These are phyloP conservation scores for Stemphylium lycopersici DNA, from an alignment of 2,329 filamentous ascomycete species.

Conservation along the genomic window DNA sequence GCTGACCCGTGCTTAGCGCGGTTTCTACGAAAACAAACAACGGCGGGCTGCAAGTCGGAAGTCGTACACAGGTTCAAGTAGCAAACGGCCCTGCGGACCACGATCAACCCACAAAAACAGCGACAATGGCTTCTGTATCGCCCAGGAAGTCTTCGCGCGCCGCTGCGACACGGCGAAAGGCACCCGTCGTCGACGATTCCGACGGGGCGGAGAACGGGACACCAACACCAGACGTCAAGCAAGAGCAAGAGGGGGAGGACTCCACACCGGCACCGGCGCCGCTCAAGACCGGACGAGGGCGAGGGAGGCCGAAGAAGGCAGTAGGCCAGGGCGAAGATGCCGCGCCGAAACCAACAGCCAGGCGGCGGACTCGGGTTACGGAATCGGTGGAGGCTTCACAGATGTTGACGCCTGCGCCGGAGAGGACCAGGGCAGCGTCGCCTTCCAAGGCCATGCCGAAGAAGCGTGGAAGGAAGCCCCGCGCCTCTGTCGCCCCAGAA, in stretches of 20 bases:
- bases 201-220: conserved; percentile 75
- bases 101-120: conserved; percentile 24
- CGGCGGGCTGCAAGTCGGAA: conserved; percentile 11
- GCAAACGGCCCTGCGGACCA: conserved; percentile 10
- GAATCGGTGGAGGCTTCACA: conserved; percentile 65
- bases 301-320: conserved; percentile 59
- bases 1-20: conserved; percentile 27
- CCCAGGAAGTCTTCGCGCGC: conserved; percentile 65
- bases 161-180: conserved; percentile 68
- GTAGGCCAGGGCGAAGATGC: conserved; percentile 45
- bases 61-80: conserved; percentile 12
- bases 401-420: conserved; percentile 64
- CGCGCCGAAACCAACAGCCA: conserved; percentile 55
- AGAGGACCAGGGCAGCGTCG: conserved; percentile 37
- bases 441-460: conserved; percentile 52
- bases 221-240: conserved; percentile 58
- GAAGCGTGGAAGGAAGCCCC: conserved; percentile 63
- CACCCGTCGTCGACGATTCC: conserved; percentile 73
- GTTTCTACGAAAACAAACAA: conserved; percentile 29
- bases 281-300: conserved; percentile 61
- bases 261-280: conserved; percentile 79
- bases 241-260: conserved; percentile 76
- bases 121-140: conserved; percentile 48
- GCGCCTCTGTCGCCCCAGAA: conserved; percentile 45
- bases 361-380: conserved; percentile 53